Evolutionary conservation across 129 eudicot genomes (phyloP).

Genomic region (Scalesia atractyloides): DNA sequence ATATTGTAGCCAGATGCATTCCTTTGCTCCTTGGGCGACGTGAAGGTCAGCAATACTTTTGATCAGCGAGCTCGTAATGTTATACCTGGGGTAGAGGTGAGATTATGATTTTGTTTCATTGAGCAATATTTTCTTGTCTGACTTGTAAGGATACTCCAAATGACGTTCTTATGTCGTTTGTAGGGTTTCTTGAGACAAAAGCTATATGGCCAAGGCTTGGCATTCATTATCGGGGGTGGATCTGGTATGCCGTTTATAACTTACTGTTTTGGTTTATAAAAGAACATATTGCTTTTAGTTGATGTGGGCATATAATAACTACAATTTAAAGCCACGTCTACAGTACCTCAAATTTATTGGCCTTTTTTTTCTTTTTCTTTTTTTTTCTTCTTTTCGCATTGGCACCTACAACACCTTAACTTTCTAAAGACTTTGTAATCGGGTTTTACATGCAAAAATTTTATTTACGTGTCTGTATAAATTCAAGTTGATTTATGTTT

Average conservation of each 20-base stretch:
- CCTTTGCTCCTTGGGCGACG: conserved; percentile 91
- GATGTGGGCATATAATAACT: not conserved
- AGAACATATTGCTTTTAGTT: not conserved
- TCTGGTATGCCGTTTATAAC: conserved; percentile 58
- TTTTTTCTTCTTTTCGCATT: not conserved
- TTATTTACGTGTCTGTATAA: too few species aligned
- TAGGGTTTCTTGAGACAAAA: conserved; percentile 96
- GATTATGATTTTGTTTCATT: conserved; percentile 13
- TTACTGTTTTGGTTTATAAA: not conserved
- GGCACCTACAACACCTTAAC: too few species aligned
- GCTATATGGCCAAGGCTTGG: conserved; percentile 94
- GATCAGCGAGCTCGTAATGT: conserved; percentile 90
- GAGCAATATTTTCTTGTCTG: not conserved
- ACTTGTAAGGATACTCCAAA: conserved; percentile 9
- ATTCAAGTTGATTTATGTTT: too few species aligned
- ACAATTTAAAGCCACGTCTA: too few species aligned
- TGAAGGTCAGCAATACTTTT: conserved; percentile 78
- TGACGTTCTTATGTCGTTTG: conserved; percentile 27
- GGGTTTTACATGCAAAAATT: too few species aligned
- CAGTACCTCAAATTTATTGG: too few species aligned
- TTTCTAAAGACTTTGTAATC: too few species aligned
- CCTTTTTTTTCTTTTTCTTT: not conserved
- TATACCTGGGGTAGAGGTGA: conserved; percentile 81
- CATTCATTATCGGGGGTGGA: conserved; percentile 94
- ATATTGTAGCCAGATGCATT: conserved; percentile 97